Conservation (phyloP, 495 filamentous ascomycete genomes). For the Penicillium nucicola region DNA sequence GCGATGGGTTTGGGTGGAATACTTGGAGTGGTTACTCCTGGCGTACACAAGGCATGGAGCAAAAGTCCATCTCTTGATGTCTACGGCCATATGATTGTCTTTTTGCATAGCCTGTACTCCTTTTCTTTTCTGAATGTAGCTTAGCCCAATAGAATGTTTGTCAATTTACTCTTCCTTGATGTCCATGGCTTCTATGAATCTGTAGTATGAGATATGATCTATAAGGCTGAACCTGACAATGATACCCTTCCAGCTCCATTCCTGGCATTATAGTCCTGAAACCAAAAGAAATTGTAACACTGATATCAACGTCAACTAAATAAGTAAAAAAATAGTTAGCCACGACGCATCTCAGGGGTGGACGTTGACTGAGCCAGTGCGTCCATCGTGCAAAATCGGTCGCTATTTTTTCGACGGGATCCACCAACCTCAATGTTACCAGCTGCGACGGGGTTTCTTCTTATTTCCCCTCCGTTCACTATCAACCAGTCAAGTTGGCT, state of each 20-base stretch:
- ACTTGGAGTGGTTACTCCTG: constrained; percentile 19
- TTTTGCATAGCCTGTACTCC: constrained; percentile 4
- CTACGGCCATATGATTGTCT: constrained; percentile 10
- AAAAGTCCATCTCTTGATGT: constrained; percentile 20
- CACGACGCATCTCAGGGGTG: no score
- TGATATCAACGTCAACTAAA: no score
- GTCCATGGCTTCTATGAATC: background rate
- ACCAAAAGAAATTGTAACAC: no score
- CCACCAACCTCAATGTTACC: background rate
- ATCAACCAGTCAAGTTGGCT: constrained; percentile 40
- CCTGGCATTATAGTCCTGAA: no score
- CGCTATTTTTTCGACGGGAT: background rate
- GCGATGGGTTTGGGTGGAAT: constrained; percentile 24
- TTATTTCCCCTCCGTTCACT: background rate
- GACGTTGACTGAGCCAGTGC: background rate
- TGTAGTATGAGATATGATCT: no score
- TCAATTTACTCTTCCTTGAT: background rate
- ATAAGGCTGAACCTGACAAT: no score
- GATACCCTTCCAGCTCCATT: no score
- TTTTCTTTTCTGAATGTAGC: background rate
- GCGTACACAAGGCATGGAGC: constrained; percentile 20
- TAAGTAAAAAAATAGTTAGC: no score
- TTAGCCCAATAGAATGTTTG: constrained; percentile 7
- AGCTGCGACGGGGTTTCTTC: background rate
- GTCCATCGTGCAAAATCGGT: constrained; percentile 1